Evolutionary conservation across 208 protist genomes (phyloP), one percentile per base, ranked within the genome.

Genomic region (Entamoeba moshkovskii): DNA sequence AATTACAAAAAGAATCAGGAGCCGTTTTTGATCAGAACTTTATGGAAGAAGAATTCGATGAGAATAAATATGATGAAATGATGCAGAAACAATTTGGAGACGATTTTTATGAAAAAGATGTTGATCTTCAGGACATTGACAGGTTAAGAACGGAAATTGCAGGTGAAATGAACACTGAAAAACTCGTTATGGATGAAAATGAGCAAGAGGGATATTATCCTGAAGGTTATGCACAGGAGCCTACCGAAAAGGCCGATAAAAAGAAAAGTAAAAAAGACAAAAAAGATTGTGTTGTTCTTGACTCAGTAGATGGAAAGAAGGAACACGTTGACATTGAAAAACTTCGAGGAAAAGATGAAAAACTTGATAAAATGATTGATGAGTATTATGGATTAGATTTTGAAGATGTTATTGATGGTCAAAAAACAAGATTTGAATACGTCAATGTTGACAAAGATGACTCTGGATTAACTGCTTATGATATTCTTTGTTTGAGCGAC

Each of bases 41-140:
- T n/a, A 22, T 93, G n/a, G 92, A 93, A 11, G 92, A 59, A 59
- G 92, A 93, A 0, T 93, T 59, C 52, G 92, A 93, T 44, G 46
- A 49, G 11, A 22, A n/a, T 1, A 59, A 93, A 44, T 59, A 44
- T 93, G 92, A 93, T 44, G 6, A 59, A 48, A 52, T 59, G 45
- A 93, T 93, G 45, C 18, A 93, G n/a, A 52, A 93, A 25, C 8
- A 46, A 29, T 93, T 45, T 59, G 46, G 42, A 16, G 46, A 93
- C 1, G 42, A 92, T 45, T 92, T 16, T 42, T 38, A 92, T 92
- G 29, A 92, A 0, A 33, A 92, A 38, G 38, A 45, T 16, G 73
- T 18, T 92, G 73, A 92, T 42, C 11, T 18, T 52, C 11, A 52
- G 5, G 52, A 25, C 2, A 92, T 92, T 92, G 29, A 92, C 5